Evolutionary conservation across 2,329 filamentous ascomycete genomes (phyloP), one percentile per base, ranked within the genome.

Genomic region (Colletotrichum trifolii): DNA sequence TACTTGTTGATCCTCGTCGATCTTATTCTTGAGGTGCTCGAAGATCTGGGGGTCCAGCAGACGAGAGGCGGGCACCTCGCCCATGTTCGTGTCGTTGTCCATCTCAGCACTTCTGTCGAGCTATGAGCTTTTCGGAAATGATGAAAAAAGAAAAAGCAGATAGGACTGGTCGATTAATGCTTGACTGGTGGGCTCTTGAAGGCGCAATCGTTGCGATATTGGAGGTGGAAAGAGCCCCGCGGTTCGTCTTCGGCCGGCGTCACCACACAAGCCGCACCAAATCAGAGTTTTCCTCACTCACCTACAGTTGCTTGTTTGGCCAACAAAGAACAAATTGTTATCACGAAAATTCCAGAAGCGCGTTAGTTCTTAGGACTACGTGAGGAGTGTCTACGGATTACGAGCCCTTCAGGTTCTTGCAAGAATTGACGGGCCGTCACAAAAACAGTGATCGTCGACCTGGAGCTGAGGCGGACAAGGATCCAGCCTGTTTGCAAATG

Each of bases 1-100:
- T 59, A 97, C 89, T 59, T 86, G 83, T 8, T 88, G 85, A 76
- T 98, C 96, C 77, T 96, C 91, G 71, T 98, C 96, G 72, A 97
- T 93, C 77, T 94, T 94, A 64, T 86, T 82, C 79, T 97, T 95
- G 67, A 99, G 89, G 71, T 91, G 87, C 74, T 94, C 88, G 78
- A 98, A 97, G 76, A 98, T 92, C 69, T 87, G 85, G 66, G 92
- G 90, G 76, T 96, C 90, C 73, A 96, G 76, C 36, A 81, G 78
- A 52, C 71, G 71, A 8, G 74, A 73, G 49, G 60, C 50, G 5
- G 67, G 65, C 10, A 65, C 47, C 48, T 66, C 67, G 42, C 49
- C 61, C 67, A 69, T 69, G 34, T 54, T 68, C 49, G 67, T 69
- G 54, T 69, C 67, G 66, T 47, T 69, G 15, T 69, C 67, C 67